Evolutionary conservation across 2,329 filamentous ascomycete genomes (phyloP), one percentile per base, ranked within the genome.

Genomic region (Clonostachys rosea): DNA sequence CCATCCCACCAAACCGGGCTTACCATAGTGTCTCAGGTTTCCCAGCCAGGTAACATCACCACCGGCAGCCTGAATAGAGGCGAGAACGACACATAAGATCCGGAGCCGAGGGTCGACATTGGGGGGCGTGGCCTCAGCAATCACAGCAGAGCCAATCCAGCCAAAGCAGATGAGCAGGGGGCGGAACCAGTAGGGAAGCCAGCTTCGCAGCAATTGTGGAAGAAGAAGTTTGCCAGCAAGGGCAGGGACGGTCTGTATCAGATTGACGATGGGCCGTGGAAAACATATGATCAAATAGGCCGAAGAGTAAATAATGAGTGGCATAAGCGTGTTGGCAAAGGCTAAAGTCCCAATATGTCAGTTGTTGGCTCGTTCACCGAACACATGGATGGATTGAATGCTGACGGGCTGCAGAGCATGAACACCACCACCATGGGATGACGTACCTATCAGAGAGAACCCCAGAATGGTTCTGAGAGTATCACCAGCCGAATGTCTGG

Each of bases 261-360:
- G 49, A 34, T 63, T 36, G 43, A 67, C 62, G 42, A 57, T 44
- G 44, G 60, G 58, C 34, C 59, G 56, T 2, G 63, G 56, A 41
- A 61, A 66, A 0, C 64, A 62, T 43, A 66, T 57, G 43, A 65
- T 62, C 50, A 67, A 61, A 41, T 67, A 67, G 47, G 63, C 63
- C 44, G 59, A 55, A 6, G 62, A 58, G 47, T 60, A 58, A 35
- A 63, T 56, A 40, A 64, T 55, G 44, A 56, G 59, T 0, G 62
- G 56, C 5, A 66, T 52, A 35, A 63, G 41, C 9, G 52, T 56
- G 44, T 61, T 66, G 44, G 54, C 53, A 46, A 66, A 50, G 43
- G 61, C 65, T 67, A 44, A 42, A 6, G 24, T 10, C 8, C 11
- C 17, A 16, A 33, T 40, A n/a, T 34, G 14, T n/a, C 36, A 39